These are phyloP conservation scores for Phytophthora sojae DNA, from an alignment of 352 stramenopile species.

Conservation along the genomic window DNA sequence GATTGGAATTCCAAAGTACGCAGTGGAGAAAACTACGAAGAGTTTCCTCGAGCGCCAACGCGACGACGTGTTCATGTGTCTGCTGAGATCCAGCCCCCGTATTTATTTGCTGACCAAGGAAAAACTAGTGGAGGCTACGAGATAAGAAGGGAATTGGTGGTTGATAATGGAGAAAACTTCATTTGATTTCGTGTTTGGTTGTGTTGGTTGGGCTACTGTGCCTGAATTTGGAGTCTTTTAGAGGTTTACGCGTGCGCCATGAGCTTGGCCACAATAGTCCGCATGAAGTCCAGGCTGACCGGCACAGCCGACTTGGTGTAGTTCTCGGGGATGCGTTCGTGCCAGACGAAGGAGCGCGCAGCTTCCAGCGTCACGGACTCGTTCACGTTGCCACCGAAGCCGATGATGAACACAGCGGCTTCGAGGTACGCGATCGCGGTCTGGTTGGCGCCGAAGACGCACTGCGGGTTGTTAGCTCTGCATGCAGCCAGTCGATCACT, in stretches of 20 bases:
- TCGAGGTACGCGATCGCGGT: conserved; percentile 34
- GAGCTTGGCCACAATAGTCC: conserved; percentile 21
- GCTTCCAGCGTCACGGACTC: conserved; percentile 38
- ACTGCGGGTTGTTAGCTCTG: conserved; percentile 40
- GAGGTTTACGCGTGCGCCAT: not conserved
- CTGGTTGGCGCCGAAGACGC: conserved; percentile 30
- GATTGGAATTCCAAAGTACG: not conserved
- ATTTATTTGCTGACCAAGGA: conserved; percentile 27
- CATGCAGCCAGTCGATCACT: conserved; percentile 35
- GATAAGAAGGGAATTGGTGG: not conserved
- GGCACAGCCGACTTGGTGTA: conserved; percentile 28
- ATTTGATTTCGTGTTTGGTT: not conserved
- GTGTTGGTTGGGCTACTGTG: not conserved
- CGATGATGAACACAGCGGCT: conserved; percentile 39
- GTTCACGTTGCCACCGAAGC: conserved; percentile 40
- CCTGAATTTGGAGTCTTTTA: too few species aligned
- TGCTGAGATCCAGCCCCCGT: conserved; percentile 12
- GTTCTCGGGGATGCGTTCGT: conserved; percentile 46
- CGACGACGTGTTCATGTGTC: conserved; percentile 22
- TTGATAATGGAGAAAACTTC: not conserved
- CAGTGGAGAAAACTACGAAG: conserved; percentile 12
- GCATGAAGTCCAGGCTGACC: conserved; percentile 35
- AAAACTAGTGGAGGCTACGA: conserved; percentile 1
- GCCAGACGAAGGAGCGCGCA: conserved; percentile 38
- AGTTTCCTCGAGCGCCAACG: conserved; percentile 20